These are phyloP conservation scores for Warburgia ugandensis DNA, from an alignment of 164 flowering plant genomes.

Conservation along the genomic window DNA sequence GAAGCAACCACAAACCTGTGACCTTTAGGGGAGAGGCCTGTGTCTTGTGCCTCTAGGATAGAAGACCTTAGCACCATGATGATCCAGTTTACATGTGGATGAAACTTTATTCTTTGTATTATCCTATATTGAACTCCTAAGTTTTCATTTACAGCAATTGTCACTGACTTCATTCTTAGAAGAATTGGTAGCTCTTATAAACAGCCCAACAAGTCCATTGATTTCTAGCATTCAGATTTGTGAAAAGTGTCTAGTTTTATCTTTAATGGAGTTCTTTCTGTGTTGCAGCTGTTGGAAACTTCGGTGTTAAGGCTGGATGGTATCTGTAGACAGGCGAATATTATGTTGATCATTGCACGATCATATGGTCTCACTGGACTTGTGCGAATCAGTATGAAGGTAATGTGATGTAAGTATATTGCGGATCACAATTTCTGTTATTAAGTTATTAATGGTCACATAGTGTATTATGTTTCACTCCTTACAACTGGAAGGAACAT, in stretches of 20 bases:
- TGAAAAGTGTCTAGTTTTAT: neutral
- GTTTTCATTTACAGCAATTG: too few species aligned
- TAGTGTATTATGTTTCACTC: neutral
- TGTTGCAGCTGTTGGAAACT: conserved; percentile 68
- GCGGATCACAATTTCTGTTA: neutral
- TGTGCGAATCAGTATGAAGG: conserved; percentile 95
- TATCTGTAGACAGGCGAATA: conserved; percentile 79
- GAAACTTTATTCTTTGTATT: too few species aligned
- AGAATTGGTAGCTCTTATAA: too few species aligned
- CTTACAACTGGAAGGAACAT: conserved; percentile 59
- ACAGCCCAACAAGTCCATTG: neutral
- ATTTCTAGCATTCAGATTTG: neutral
- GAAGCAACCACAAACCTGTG: too few species aligned
- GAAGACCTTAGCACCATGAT: too few species aligned
- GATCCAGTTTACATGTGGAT: too few species aligned
- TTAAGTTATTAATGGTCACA: neutral
- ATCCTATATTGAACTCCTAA: too few species aligned
- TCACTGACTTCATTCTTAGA: too few species aligned
- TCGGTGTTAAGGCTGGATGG: conserved; percentile 77
- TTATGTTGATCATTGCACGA: conserved; percentile 78
- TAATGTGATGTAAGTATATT: conserved; percentile 24
- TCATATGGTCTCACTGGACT: conserved; percentile 95
- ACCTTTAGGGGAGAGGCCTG: too few species aligned
- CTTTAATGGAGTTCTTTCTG: conserved; percentile 4
- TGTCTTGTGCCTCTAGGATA: too few species aligned